Base-by-base conservation (phyloP, 192 early-diverging fungal species). In the Coemansia sp. region DNA sequence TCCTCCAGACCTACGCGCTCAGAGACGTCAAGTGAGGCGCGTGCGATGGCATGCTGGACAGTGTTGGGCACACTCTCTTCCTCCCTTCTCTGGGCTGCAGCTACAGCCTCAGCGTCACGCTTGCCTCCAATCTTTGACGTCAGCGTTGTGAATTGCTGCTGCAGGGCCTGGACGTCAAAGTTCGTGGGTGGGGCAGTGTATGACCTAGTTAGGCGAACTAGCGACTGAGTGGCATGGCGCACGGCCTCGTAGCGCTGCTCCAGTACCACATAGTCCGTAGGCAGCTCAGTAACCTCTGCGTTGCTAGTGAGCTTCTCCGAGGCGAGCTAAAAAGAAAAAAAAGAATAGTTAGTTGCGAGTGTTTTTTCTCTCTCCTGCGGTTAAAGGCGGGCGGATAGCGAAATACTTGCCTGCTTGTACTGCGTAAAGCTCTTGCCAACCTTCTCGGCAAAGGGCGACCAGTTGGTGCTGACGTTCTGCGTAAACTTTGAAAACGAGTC, bases 201-300 rank as follows among this genome's bases (percentile, higher is more conserved):
- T 67, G 90, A 87, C 52, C 89, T 91, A 27, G 91, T 86, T 36
- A 96, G 85, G 47, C 88, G 89, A n/a, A 93, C 78, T 13, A 99
- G 85, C 66, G 85, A 78, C 52, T 80, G 87, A 67, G 52, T 27
- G 3, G 71, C 33, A 3, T 73, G 75, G 24, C 73, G 70, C 15
- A 78, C 72, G 0, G 78, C 64, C n/a, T 77, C 73, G 44, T 68
- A 79, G 34, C 71, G 67, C 87, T 88, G 88, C 73, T 98, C 97
- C 52, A 99, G 86, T 63, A 92, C 89, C 65, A 94, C 86, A 81
- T 98, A 99, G 72, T 99, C 97, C 65, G 87, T 87, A 41, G 97
- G 97, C 33, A 99, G 90, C 66, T 94, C 93, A 36, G 97, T 99
- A 34, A 96, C 87, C 65, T 97, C 94, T 24, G 88, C 87, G 13